Percentiles rank a stretch among this genome's conserved stretches.
phyloP scores from a whole-genome alignment of 106 monocot genomes.

The Dendrobium nobile region DNA sequence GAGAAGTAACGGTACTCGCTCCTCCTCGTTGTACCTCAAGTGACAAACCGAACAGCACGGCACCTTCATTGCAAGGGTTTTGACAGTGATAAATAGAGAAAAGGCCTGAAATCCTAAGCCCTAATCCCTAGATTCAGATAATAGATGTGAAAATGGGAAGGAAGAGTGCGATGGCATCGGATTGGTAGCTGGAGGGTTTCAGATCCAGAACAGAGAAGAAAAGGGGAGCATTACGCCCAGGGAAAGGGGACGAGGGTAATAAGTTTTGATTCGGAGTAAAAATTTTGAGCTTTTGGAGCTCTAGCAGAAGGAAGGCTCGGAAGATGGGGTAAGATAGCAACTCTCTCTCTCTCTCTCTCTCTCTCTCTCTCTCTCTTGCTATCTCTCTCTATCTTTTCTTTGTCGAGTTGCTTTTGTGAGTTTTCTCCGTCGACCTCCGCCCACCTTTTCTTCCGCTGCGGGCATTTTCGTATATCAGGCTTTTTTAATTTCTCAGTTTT shows the following conservation, averaged over 20 bases:
- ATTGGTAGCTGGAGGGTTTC: background rate
- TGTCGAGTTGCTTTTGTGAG: background rate
- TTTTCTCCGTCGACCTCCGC: slow-evolving; percentile 8
- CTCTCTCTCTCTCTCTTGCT: background rate
- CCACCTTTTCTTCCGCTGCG: slow-evolving; percentile 3
- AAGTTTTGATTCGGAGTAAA: background rate
- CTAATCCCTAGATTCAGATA: background rate
- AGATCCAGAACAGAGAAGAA: background rate
- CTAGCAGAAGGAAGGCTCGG: background rate
- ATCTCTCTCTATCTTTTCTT: background rate
- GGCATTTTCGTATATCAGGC: background rate
- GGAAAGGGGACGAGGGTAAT: background rate
- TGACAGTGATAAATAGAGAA: background rate
- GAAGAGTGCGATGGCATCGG: background rate
- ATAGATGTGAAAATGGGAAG: background rate
- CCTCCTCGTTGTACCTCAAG: slow-evolving; percentile 81
- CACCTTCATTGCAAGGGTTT: slow-evolving; percentile 45
- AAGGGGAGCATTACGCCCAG: background rate
- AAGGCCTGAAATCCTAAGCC: background rate
- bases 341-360: slow-evolving; percentile 6
- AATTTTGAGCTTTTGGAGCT: background rate
- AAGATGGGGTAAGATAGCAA: background rate
- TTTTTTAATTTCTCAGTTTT: background rate
- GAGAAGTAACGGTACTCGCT: slow-evolving; percentile 73
- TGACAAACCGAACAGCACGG: slow-evolving; percentile 97